Evolutionary conservation across 164 flowering plant species (phyloP).

Genomic region (Annona cherimola): DNA sequence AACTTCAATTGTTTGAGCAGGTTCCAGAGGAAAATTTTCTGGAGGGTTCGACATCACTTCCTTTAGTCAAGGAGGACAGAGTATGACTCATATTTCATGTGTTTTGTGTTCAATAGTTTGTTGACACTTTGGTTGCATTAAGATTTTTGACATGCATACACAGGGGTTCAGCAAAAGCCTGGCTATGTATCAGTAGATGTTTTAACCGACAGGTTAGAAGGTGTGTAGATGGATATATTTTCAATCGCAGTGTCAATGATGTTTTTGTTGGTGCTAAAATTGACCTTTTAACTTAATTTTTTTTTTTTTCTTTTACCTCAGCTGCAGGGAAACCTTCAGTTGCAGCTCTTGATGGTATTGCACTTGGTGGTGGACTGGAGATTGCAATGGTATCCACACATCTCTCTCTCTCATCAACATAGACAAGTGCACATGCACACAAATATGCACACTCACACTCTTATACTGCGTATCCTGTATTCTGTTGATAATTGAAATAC

Average conservation of each 20-base stretch:
- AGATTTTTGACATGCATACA: not conserved
- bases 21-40: slow-evolving; percentile 72
- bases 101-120: not conserved
- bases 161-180: slow-evolving; percentile 46
- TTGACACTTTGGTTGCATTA: not conserved
- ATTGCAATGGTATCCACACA: slow-evolving; percentile 68
- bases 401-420: too few species aligned
- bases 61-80: slow-evolving; percentile 42
- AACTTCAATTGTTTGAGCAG: slow-evolving; percentile 24
- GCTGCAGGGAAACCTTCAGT: slow-evolving; percentile 76
- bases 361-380: slow-evolving; percentile 91
- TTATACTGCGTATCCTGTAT: too few species aligned
- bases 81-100: slow-evolving; percentile 27
- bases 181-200: slow-evolving; percentile 64
- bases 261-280: too few species aligned
- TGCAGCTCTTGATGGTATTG: slow-evolving; percentile 91
- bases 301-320: too few species aligned
- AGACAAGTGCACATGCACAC: too few species aligned
- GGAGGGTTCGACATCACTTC: slow-evolving; percentile 82
- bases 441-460: too few species aligned
- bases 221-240: slow-evolving; percentile 23
- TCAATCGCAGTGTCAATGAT: too few species aligned
- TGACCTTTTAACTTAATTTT: too few species aligned
- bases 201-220: slow-evolving; percentile 65
- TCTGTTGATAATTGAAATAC: too few species aligned